These are phyloP conservation scores for Cyclanthera cordifolia DNA, from an alignment of 306 rosid genomes.

Conservation along the genomic window DNA sequence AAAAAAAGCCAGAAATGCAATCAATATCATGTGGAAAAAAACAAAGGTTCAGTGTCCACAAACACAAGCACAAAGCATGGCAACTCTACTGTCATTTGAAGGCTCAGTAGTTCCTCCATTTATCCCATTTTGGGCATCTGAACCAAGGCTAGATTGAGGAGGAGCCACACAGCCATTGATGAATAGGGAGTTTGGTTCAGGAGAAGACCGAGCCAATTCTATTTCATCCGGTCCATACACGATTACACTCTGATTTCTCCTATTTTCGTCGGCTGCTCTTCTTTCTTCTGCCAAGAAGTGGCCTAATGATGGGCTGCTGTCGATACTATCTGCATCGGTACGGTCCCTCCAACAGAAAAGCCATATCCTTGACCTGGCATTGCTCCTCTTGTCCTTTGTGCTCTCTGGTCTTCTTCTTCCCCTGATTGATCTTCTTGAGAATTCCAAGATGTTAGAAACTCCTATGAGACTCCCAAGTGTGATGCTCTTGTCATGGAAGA, in stretches of 20 bases:
- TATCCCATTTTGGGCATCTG: constrained; percentile 16
- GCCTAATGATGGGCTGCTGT: constrained; percentile 29
- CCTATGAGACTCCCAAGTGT: constrained; percentile 73
- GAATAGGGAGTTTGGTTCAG: constrained; percentile 34
- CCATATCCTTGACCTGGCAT: constrained; percentile 28
- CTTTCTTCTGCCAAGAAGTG: constrained; percentile 47
- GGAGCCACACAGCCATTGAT: constrained; percentile 43
- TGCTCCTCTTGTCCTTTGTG: constrained; percentile 23
- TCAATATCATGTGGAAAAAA: not conserved
- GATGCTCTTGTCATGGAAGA: constrained; percentile 57
- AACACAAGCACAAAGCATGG: constrained; percentile 28
- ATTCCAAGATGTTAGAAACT: constrained; percentile 44
- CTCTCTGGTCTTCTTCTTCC: constrained; percentile 34
- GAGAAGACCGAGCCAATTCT: constrained; percentile 16
- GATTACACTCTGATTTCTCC: constrained; percentile 19
- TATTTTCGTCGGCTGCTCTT: constrained; percentile 29
- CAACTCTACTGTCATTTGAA: constrained; percentile 15
- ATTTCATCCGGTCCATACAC: constrained; percentile 32
- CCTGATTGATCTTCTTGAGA: constrained; percentile 50
- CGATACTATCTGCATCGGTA: constrained; percentile 23
- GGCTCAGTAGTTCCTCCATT: constrained; percentile 12
- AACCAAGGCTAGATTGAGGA: constrained; percentile 28
- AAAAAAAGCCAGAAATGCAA: constrained; percentile 8
- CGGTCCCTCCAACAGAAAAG: constrained; percentile 27
- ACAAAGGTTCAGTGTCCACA: constrained; percentile 19